phyloP scores from a whole-genome alignment of 177 flowering plant species.

The Vitis hybrid region DNA sequence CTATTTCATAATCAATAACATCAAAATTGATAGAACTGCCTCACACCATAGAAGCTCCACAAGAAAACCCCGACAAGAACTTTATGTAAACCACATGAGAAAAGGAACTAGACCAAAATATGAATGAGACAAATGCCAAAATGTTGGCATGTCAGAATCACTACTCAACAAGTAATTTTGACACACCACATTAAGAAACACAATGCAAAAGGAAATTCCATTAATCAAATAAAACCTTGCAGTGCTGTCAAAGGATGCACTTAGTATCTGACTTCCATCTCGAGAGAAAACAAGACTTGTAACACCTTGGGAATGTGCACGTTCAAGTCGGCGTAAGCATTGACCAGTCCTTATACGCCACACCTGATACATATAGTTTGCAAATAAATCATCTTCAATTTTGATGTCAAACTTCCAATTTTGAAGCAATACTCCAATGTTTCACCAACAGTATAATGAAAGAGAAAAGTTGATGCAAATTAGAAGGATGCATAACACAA shows the following conservation, averaged over 20 bases:
- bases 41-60: too few species aligned
- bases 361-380: constrained; percentile 48
- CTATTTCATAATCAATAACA: too few species aligned
- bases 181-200: not conserved
- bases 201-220: constrained; percentile 7
- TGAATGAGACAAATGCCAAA: not conserved
- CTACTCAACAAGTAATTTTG: not conserved
- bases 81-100: too few species aligned
- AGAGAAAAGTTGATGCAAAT: too few species aligned
- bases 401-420: not conserved
- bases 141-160: not conserved
- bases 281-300: constrained; percentile 93
- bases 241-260: constrained; percentile 96
- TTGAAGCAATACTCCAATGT: too few species aligned
- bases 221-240: constrained; percentile 64
- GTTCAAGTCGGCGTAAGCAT: constrained; percentile 97
- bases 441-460: too few species aligned
- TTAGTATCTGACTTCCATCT: constrained; percentile 92
- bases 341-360: constrained; percentile 99
- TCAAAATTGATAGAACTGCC: too few species aligned
- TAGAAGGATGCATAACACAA: too few species aligned
- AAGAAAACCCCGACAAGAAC: too few species aligned
- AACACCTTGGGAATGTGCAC: constrained; percentile 94
- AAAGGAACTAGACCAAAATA: too few species aligned
- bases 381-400: not conserved